phyloP scores from a whole-genome alignment of 441 rosid genomes.

The Adansonia grandidieri region DNA sequence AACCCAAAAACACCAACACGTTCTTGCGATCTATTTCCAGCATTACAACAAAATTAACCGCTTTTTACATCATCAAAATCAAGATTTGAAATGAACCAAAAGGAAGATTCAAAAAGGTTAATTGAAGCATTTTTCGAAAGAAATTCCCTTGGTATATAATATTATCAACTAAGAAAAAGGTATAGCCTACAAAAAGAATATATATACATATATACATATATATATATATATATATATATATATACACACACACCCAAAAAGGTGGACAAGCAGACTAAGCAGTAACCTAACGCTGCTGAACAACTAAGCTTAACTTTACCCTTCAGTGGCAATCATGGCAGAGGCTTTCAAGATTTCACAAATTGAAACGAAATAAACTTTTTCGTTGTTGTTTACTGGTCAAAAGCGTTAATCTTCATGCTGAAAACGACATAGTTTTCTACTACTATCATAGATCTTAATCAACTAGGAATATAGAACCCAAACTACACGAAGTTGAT shows the following conservation, averaged over 20 bases:
- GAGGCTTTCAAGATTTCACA: neutral
- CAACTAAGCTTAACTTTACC: neutral
- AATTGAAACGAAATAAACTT: neutral
- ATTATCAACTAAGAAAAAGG: neutral
- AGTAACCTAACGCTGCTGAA: neutral
- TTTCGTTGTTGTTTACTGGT: neutral
- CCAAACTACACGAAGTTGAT: conserved; percentile 14
- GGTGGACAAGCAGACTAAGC: neutral
- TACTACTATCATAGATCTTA: conserved; percentile 1
- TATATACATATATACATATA: too few relatives aligned
- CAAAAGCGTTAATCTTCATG: neutral
- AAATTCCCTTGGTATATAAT: neutral
- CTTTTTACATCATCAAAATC: neutral
- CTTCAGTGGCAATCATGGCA: neutral
- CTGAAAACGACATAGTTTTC: conserved; percentile 7
- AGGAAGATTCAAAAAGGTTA: neutral
- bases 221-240: too few relatives aligned
- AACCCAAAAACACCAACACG: too few relatives aligned
- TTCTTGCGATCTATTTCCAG: too few relatives aligned
- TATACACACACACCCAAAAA: neutral
- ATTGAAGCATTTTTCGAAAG: neutral
- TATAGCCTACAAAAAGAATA: neutral
- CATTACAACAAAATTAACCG: neutral
- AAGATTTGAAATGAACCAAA: neutral
- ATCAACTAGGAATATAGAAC: conserved; percentile 6